Conservation (phyloP, 2,329 filamentous ascomycete genomes). For the Xylaria sp. region DNA sequence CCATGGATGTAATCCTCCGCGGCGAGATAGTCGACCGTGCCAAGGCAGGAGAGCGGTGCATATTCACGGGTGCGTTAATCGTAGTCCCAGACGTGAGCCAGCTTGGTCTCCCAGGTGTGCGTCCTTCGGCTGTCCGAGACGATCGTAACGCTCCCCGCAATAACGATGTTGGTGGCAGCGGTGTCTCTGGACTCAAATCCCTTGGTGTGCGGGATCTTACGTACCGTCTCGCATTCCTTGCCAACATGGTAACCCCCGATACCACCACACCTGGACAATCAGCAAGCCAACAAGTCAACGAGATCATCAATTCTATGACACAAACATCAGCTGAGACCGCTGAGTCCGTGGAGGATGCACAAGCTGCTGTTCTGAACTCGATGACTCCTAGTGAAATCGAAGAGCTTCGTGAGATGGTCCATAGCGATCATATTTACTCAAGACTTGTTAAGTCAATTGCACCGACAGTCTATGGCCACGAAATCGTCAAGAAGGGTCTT, state of each 20-base stretch:
- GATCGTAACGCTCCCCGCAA: conserved; percentile 78
- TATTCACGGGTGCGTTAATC: conserved; percentile 95
- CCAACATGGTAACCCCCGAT: conserved; percentile 95
- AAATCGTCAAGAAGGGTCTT: conserved; percentile 96
- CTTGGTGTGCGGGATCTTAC: conserved; percentile 95
- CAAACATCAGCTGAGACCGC: conserved; percentile 76
- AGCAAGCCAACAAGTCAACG: conserved; percentile 78
- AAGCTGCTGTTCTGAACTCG: conserved; percentile 86
- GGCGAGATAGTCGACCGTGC: conserved; percentile 98
- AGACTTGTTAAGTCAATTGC: conserved; percentile 92
- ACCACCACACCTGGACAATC: conserved; percentile 81
- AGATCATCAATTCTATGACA: conserved; percentile 86
- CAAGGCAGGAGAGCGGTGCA: conserved; percentile 97
- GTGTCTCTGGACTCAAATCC: conserved; percentile 88
- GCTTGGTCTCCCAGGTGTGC: conserved; percentile 85
- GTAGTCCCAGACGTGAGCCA: conserved; percentile 98
- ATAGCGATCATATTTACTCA: conserved; percentile 94
- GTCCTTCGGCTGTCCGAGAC: conserved; percentile 85
- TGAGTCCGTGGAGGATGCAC: conserved; percentile 83
- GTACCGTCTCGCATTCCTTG: conserved; percentile 94
- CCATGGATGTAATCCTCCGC: conserved; percentile 94
- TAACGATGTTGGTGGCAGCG: conserved; percentile 83
- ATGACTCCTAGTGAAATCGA: conserved; percentile 89
- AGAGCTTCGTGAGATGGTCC: conserved; percentile 91
- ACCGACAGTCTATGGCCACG: conserved; percentile 96